Percentiles rank a stretch among this genome's conserved stretches.
Conservation (phyloP, 129 eudicot genomes). For the Gnaphalium uliginosum region DNA sequence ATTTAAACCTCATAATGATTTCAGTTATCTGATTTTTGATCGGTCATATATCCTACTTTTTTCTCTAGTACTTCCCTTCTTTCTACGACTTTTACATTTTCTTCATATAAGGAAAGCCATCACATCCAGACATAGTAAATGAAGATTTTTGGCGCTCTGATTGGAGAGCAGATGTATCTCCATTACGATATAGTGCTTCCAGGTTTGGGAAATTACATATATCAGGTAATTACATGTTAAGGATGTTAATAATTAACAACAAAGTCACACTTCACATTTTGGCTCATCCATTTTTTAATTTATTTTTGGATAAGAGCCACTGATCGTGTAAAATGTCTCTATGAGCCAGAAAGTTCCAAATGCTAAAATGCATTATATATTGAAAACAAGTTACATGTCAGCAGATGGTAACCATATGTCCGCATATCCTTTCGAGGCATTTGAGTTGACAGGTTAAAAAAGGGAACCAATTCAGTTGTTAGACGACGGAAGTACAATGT, state of each 20-base stretch:
- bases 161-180: background rate
- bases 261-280: background rate
- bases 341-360: slow-evolving; percentile 11
- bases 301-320: slow-evolving; percentile 3
- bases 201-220: background rate
- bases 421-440: slow-evolving; percentile 3
- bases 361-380: background rate
- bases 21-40: slow-evolving; percentile 1
- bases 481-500: slow-evolving; percentile 16
- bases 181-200: background rate
- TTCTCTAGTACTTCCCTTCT: background rate
- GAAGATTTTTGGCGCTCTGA: background rate
- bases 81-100: background rate
- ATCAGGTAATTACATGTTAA: background rate
- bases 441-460: background rate
- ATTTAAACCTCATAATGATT: background rate
- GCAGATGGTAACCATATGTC: background rate
- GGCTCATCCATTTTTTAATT: background rate
- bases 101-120: background rate
- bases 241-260: no score
- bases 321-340: slow-evolving; percentile 4
- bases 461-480: background rate
- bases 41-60: background rate
- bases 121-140: background rate
- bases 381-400: slow-evolving; percentile 3